Conservation (phyloP, 148 eudicot genomes). For the Rhododendron mucronatum region DNA sequence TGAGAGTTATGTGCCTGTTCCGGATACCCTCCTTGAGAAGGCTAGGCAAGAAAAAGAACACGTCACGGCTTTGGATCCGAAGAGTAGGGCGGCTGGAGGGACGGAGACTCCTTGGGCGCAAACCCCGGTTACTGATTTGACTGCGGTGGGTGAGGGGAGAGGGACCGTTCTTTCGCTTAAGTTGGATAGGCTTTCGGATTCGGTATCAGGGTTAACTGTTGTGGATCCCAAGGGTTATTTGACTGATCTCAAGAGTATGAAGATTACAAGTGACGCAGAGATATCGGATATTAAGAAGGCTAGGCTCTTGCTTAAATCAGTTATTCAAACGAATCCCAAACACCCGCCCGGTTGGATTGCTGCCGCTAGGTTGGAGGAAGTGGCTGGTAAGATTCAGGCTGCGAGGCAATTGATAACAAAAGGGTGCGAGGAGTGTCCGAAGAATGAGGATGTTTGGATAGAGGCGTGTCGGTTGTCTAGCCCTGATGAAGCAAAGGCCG, state of each 20-base stretch:
- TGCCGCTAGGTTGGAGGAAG: conserved; percentile 92
- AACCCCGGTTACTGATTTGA: conserved; percentile 90
- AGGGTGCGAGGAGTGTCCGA: conserved; percentile 95
- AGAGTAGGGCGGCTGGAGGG: conserved; percentile 81
- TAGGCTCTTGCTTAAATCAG: conserved; percentile 74
- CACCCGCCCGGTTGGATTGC: conserved; percentile 99
- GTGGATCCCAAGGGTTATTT: conserved; percentile 93
- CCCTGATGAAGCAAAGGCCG: conserved; percentile 85
- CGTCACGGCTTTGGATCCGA: conserved; percentile 88
- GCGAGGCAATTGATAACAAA: conserved; percentile 69
- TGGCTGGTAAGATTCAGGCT: conserved; percentile 76
- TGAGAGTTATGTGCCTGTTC: conserved; percentile 92
- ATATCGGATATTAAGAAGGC: conserved; percentile 91
- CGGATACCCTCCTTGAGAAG: conserved; percentile 85
- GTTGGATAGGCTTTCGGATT: conserved; percentile 83
- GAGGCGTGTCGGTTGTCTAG: conserved; percentile 79
- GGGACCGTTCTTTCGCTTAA: conserved; percentile 90
- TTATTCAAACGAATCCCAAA: conserved; percentile 79
- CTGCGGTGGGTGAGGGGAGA: conserved; percentile 98
- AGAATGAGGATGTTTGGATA: conserved; percentile 90
- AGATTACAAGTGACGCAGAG: conserved; percentile 93
- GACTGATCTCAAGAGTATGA: conserved; percentile 95
- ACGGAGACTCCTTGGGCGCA: conserved; percentile 88
- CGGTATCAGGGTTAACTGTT: conserved; percentile 77
- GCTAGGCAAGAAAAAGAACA: conserved; percentile 95